Base-by-base conservation (phyloP, 1,284 basidiomycete species). In the Paramarasmius palmivorus region DNA sequence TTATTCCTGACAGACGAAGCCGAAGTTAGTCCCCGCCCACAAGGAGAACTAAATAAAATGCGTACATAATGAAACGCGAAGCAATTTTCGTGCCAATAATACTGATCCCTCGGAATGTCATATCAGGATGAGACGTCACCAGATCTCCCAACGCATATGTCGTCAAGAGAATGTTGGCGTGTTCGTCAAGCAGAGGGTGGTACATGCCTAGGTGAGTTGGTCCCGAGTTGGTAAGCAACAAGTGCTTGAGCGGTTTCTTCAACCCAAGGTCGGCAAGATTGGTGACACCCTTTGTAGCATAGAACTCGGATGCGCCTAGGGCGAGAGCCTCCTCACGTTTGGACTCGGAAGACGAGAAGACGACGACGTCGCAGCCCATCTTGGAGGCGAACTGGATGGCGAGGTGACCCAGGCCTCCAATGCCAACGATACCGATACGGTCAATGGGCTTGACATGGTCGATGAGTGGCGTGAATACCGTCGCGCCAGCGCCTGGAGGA, bases 381-480 rank as follows among this genome's bases (percentile, higher is more conserved):
- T 80, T 78, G 35, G 71, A 66, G 39, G 75, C 80, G 63, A 83
- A 83, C 51, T 79, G 69, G 45, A 83, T 74, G 51, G 75, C 81
- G 56, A 77, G 76, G 63, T 80, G 76, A 12, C 76, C 75, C 1
- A 84, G 69, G 25, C 82, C 83, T 54, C 83, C 82, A 53, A 84
- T 73, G 38, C 84, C 84, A 60, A 86, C 73, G 51, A 88, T 74
- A 40, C 82, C 86, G 55, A 87, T 83, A 58, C 80, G 82, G 25
- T 84, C 83, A 8, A 53, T 55, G 14, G 53, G 48, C 37, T 53
- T 46, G 22, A 57, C 51, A 23, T 59, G 50, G 65, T 80, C 76
- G 44, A 79, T 74, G 15, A 88, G 70, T 1, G 84, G 83, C 1
- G 78, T 80, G 71, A 73, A 86, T 50, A 82, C 76, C n/a, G 85